These are phyloP conservation scores for Phialophora verrucosa DNA, from an alignment of 2,329 filamentous ascomycete species.

Conservation along the genomic window DNA sequence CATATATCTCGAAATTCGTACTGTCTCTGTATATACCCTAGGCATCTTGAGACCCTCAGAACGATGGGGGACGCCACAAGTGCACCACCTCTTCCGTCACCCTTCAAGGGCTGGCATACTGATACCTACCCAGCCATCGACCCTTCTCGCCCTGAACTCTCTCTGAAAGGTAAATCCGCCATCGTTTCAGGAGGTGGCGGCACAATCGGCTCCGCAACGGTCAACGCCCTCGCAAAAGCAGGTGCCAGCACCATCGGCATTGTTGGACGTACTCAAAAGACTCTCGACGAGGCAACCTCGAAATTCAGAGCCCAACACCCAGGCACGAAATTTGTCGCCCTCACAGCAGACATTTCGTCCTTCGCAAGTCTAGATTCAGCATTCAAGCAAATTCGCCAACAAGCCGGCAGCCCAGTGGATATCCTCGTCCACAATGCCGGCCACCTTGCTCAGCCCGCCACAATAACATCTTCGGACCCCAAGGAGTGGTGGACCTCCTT, in stretches of 20 bases:
- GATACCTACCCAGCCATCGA: conserved; percentile 50
- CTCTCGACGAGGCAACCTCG: conserved; percentile 8
- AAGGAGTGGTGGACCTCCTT: conserved; percentile 24
- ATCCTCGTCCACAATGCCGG: conserved; percentile 28
- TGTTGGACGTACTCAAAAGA: conserved; percentile 45
- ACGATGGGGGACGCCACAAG: conserved; percentile 9
- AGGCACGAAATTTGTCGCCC: conserved; percentile 9
- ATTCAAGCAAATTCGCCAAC: conserved; percentile 6
- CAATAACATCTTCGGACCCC: conserved; percentile 11
- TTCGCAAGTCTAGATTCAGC: conserved; percentile 9
- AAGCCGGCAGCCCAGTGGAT: conserved; percentile 17
- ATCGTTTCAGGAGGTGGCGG: conserved; percentile 63
- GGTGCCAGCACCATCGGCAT: conserved; percentile 60
- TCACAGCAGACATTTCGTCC: conserved; percentile 42
- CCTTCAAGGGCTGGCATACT: conserved; percentile 39
- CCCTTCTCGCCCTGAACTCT: conserved; percentile 42
- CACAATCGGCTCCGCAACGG: conserved; percentile 60
- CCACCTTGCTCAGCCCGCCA: conserved; percentile 12
- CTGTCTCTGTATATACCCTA: background rate
- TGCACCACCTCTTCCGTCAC: conserved; percentile 1
- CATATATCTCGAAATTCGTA: background rate
- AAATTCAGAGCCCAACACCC: conserved; percentile 12
- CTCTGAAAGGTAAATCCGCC: conserved; percentile 45
- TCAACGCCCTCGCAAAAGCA: conserved; percentile 61
- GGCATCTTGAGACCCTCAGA: background rate